Evolutionary conservation across 108 stramenopile genomes (phyloP).

Genomic region (Chaetoceros tenuissimus): DNA sequence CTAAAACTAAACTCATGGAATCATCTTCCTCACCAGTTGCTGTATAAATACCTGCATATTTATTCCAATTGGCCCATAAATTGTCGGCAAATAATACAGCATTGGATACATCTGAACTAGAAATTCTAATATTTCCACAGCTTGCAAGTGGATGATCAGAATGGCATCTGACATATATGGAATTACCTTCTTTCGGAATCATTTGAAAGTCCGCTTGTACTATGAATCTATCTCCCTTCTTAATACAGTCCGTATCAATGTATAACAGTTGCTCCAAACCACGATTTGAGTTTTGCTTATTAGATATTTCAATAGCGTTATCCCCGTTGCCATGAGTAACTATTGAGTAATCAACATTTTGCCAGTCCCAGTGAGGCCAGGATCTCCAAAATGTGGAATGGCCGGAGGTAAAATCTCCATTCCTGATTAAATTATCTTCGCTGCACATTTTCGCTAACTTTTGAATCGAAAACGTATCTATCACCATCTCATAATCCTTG

Average conservation of each 20-base stretch:
- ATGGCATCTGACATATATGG: background rate
- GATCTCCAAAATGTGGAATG: background rate
- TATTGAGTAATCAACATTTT: background rate
- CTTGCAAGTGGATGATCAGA: too few relatives aligned
- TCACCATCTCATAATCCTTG: background rate
- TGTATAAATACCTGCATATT: background rate
- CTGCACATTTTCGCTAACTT: background rate
- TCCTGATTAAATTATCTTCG: background rate
- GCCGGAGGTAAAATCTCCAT: background rate
- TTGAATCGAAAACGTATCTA: background rate
- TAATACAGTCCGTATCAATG: background rate
- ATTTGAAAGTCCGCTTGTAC: too few relatives aligned
- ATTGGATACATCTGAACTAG: background rate
- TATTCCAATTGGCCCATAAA: background rate
- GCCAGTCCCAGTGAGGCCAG: background rate
- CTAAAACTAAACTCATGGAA: background rate
- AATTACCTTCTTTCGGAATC: background rate
- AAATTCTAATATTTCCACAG: background rate
- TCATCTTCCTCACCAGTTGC: too few relatives aligned
- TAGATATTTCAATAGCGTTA: background rate
- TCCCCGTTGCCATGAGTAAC: too few relatives aligned
- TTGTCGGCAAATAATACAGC: background rate
- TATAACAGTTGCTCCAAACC: background rate
- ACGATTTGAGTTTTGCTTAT: background rate
- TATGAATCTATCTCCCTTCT: too few relatives aligned